A percentile compares a stretch with the other conserved stretches of the same genome.
phyloP scores from a whole-genome alignment of 176 grass and related monocot species.

The Raddia distichophylla region DNA sequence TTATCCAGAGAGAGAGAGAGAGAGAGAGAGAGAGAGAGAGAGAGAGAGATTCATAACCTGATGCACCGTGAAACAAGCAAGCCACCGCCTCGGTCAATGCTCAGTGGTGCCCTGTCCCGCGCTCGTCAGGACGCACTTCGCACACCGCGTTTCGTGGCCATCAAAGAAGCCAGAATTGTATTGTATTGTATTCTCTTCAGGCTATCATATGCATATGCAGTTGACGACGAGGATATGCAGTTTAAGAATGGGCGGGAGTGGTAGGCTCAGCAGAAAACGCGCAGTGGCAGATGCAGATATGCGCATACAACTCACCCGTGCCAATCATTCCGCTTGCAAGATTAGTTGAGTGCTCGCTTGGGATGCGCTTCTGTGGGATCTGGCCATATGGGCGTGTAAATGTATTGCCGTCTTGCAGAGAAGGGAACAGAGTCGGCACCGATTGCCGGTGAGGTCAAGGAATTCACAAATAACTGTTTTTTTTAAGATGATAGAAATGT shows the following conservation, averaged over 20 bases:
- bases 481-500: too few relatives aligned
- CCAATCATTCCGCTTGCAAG: conserved; percentile 27
- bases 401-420: neutral
- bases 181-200: conserved; percentile 4
- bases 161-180: neutral
- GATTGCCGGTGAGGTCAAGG: conserved; percentile 18
- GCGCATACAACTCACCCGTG: conserved; percentile 25
- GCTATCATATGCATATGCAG: conserved; percentile 16
- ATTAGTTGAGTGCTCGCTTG: conserved; percentile 20
- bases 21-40: too few relatives aligned
- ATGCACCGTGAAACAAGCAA: neutral
- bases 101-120: neutral
- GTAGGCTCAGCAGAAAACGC: conserved; percentile 1
- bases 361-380: too few relatives aligned
- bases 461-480: neutral
- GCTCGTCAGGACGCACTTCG: conserved; percentile 28
- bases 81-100: conserved; percentile 22
- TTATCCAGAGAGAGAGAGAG: too few relatives aligned
- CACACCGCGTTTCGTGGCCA: conserved; percentile 47
- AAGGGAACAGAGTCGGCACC: conserved; percentile 22
- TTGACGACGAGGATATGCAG: conserved; percentile 5
- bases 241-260: neutral
- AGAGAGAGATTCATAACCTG: neutral
- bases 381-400: neutral
- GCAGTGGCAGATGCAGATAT: conserved; percentile 42